These are phyloP conservation scores for Thecaphora thlaspeos DNA, from an alignment of 1,284 basidiomycete genomes.

Conservation along the genomic window DNA sequence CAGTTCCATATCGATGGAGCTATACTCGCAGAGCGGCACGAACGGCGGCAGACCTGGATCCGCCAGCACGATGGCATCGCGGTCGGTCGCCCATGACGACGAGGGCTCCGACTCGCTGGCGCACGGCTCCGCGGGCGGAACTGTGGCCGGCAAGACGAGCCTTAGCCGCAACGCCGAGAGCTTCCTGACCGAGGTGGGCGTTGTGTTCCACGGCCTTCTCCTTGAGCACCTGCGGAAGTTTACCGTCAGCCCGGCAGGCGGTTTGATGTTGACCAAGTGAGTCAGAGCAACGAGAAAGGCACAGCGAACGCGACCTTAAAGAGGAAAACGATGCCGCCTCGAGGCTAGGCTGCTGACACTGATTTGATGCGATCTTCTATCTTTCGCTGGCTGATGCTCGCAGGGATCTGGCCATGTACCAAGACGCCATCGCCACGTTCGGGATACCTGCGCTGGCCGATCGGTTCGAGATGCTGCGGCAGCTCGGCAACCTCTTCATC, in stretches of 20 bases:
- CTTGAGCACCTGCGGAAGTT: conserved; percentile 95
- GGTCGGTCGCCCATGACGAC: background rate
- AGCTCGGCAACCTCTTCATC: conserved; percentile 88
- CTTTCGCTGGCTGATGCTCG: no score
- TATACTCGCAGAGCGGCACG: background rate
- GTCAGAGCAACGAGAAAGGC: no score
- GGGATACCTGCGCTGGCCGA: conserved; percentile 79
- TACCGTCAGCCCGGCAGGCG: conserved; percentile 92
- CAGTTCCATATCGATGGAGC: background rate
- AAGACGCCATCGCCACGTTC: conserved; percentile 82
- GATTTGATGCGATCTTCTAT: no score
- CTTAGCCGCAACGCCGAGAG: conserved; percentile 73
- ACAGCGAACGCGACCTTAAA: no score
- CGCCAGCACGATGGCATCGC: background rate
- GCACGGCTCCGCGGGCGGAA: conserved; percentile 1
- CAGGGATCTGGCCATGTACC: conserved; percentile 94
- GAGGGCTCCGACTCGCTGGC: background rate
- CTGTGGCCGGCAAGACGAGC: background rate
- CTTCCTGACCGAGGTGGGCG: conserved; percentile 89
- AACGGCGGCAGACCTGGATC: background rate
- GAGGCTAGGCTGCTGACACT: no score
- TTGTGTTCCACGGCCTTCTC: conserved; percentile 88
- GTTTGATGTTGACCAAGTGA: conserved; percentile 94
- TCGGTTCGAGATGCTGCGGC: conserved; percentile 96
- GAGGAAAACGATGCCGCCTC: no score